Percentiles rank a stretch among this genome's conserved stretches.
These are phyloP conservation scores for Camelina sativa DNA, from an alignment of 345 rosid genomes.

Conservation along the genomic window DNA sequence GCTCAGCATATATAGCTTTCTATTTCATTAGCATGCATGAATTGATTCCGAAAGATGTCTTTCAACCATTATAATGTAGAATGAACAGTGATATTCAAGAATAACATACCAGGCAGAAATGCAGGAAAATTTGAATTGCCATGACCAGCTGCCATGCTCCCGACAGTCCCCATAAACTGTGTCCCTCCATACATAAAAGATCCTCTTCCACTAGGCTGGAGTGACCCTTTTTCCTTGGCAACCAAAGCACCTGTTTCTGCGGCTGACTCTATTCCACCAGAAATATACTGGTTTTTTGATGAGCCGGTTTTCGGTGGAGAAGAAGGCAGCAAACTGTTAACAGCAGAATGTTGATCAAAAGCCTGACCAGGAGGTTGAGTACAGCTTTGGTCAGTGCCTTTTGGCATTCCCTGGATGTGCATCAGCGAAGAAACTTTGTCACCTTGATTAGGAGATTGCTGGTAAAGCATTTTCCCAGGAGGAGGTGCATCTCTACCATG, in stretches of 20 bases:
- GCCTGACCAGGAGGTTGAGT: slow-evolving; percentile 55
- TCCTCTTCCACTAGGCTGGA: slow-evolving; percentile 73
- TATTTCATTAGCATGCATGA: slow-evolving; percentile 24
- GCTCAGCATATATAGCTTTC: slow-evolving; percentile 4
- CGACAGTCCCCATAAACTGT: slow-evolving; percentile 68
- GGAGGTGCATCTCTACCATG: slow-evolving; percentile 63
- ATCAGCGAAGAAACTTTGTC: slow-evolving; percentile 56
- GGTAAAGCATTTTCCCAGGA: slow-evolving; percentile 61
- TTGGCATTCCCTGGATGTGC: slow-evolving; percentile 49
- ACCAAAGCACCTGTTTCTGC: slow-evolving; percentile 66
- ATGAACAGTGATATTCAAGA: slow-evolving; percentile 23
- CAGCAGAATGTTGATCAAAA: slow-evolving; percentile 57
- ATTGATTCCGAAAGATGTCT: slow-evolving; percentile 1
- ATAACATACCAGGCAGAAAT: slow-evolving; percentile 74
- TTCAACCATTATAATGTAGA: slow-evolving; percentile 13
- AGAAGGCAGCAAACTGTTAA: slow-evolving; percentile 60
- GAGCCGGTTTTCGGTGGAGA: slow-evolving; percentile 65
- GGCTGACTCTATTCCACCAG: slow-evolving; percentile 60
- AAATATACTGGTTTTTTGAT: slow-evolving; percentile 53
- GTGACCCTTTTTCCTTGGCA: slow-evolving; percentile 66
- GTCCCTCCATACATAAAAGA: slow-evolving; percentile 72
- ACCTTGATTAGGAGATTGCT: slow-evolving; percentile 51
- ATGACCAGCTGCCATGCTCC: slow-evolving; percentile 63
- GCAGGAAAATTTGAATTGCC: slow-evolving; percentile 85
- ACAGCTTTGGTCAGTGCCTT: slow-evolving; percentile 51